Evolutionary conservation across 768 basidiomycete species (phyloP), one percentile per base, ranked within the genome.

Genomic region (Auriculariales sp.): DNA sequence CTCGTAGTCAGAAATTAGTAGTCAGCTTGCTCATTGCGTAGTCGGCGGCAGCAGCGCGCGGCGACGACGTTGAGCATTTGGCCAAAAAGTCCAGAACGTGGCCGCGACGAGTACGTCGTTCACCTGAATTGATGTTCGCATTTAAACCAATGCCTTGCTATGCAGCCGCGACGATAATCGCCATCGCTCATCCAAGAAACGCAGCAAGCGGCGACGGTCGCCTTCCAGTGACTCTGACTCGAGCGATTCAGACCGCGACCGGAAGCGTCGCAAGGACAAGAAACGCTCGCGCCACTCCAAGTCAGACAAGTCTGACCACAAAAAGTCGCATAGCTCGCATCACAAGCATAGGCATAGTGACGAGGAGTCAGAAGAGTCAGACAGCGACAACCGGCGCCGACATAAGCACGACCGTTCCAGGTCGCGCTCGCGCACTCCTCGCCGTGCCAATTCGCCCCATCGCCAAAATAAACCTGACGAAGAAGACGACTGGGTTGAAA

Each of bases 41-140:
- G 88, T 56, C 88, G 89, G 28, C 71, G 84, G 49, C 59, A 69
- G 44, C 80, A 89, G 60, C 71, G 89, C 45, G 78, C 78, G 55
- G 68, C 56, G 3, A 74, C 65, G 7, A 70, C 69, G 4, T 61
- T 78, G 2, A 72, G 73, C 55, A 70, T 88, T n/a, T 92, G 89
- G 89, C 89, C 89, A 1, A 64, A 78, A n/a, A 91, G 89, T 2
- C 89, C 89, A 0, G 82, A 81, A 54, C 75, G 71, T 9, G 77
- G 78, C 49, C 66, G 73, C 31, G 62, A 64, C 42, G 54, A 76
- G 77, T 84, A 64, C 28, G 79, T 68, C 33, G 25, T 24, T 47
- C 5, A 47, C 39, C 27, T 45, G 5, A 15, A 32, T 49, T 30
- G 2, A 0, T 29, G 15, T 1, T 22, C 24, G 29, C 19, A 25